Percentiles rank a stretch among this genome's conserved stretches.
phyloP scores from a whole-genome alignment of 768 basidiomycete genomes.

The Naganishia randhawae region DNA sequence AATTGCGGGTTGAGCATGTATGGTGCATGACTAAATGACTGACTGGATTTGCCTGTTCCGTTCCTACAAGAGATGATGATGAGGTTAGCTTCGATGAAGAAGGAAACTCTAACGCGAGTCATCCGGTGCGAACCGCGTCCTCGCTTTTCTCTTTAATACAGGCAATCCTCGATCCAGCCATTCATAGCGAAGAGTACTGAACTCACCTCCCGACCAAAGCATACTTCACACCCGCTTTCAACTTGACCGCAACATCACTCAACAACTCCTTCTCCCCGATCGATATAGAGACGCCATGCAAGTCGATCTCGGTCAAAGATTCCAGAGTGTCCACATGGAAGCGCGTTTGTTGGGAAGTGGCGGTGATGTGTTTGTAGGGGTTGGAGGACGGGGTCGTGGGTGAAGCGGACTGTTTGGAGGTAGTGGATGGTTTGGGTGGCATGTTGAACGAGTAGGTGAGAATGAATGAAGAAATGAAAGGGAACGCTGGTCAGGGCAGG shows the following conservation, averaged over 20 bases:
- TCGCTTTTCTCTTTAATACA: conserved; percentile 10
- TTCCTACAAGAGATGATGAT: conserved; percentile 50
- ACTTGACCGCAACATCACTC: conserved; percentile 56
- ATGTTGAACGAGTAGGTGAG: no score
- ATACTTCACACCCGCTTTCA: conserved; percentile 53
- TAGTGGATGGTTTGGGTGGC: neutral
- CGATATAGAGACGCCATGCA: conserved; percentile 58
- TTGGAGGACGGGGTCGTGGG: neutral
- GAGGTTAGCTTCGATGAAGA: neutral
- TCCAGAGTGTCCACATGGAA: conserved; percentile 47
- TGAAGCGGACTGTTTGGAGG: neutral
- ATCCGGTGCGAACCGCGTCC: no score
- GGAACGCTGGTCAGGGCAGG: no score
- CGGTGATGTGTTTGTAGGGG: neutral
- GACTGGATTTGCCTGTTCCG: conserved; percentile 60
- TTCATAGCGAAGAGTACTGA: no score
- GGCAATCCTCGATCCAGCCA: neutral
- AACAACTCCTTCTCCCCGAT: conserved; percentile 57
- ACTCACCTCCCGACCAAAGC: conserved; percentile 55
- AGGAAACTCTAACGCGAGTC: no score
- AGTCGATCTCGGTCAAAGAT: conserved; percentile 54
- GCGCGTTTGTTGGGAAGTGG: conserved; percentile 41
- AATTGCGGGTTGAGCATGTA: neutral
- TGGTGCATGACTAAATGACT: conserved; percentile 25
- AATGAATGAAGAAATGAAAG: no score